A percentile compares a stretch with the other conserved stretches of the same genome.
phyloP scores from a whole-genome alignment of 768 basidiomycete genomes.

The Suillus occidentalis region DNA sequence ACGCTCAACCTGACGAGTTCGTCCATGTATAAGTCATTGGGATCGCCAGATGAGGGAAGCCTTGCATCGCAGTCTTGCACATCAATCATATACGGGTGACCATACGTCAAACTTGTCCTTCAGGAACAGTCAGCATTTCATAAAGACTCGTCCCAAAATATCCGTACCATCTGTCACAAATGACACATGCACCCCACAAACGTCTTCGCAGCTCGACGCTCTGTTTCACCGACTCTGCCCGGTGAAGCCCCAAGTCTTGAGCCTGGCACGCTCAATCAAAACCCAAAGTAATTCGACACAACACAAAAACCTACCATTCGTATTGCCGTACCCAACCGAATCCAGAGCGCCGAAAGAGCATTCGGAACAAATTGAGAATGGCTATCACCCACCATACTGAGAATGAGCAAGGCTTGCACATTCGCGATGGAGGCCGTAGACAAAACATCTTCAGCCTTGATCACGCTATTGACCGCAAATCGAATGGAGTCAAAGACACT shows the following conservation, averaged over 20 bases:
- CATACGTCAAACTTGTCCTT: conserved; percentile 87
- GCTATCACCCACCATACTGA: conserved; percentile 86
- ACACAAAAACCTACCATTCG: conserved; percentile 70
- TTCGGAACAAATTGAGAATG: conserved; percentile 89
- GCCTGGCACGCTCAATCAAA: conserved; percentile 52
- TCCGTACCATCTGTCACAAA: conserved; percentile 87
- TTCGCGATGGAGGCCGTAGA: conserved; percentile 84
- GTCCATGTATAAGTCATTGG: conserved; percentile 77
- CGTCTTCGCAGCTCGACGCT: conserved; percentile 85
- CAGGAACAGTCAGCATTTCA: conserved; percentile 10
- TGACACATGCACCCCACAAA: conserved; percentile 93
- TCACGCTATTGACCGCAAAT: conserved; percentile 79
- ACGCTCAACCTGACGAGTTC: conserved; percentile 92
- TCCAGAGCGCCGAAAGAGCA: conserved; percentile 83
- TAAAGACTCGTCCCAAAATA: conserved; percentile 5
- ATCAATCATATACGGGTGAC: conserved; percentile 95
- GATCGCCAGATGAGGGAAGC: conserved; percentile 85
- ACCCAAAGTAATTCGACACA: conserved; percentile 2
- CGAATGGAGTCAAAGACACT: conserved; percentile 89
- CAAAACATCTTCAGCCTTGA: conserved; percentile 89
- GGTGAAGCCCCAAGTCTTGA: conserved; percentile 93
- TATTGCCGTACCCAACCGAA: conserved; percentile 85
- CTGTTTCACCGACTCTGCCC: conserved; percentile 84
- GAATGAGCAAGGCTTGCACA: conserved; percentile 82
- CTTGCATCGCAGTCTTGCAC: conserved; percentile 95